These are phyloP conservation scores for Geranium brycei DNA, from an alignment of 345 rosid species.

Conservation along the genomic window DNA sequence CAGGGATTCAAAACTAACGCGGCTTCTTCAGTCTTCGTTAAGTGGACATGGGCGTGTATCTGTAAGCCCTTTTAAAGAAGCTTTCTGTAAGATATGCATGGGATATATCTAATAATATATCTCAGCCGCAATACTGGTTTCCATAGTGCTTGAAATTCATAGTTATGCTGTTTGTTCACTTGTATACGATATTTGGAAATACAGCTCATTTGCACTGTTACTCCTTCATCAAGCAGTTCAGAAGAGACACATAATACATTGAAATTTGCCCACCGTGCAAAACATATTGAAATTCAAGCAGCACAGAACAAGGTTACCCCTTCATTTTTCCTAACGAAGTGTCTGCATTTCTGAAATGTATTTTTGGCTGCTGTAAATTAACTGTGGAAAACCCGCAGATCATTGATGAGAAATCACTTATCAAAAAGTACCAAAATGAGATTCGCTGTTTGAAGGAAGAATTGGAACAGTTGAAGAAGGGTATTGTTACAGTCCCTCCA, in stretches of 20 bases:
- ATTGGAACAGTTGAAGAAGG: conserved; percentile 78
- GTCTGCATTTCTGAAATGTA: neutral
- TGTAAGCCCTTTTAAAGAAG: conserved; percentile 36
- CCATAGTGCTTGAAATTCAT: neutral
- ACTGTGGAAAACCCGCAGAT: conserved; percentile 35
- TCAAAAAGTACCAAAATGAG: conserved; percentile 95
- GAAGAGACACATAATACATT: conserved; percentile 98
- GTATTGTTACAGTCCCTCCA: conserved; percentile 61
- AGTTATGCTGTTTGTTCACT: neutral
- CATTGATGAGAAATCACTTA: conserved; percentile 93
- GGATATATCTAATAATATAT: conserved; percentile 1
- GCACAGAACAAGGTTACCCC: conserved; percentile 70
- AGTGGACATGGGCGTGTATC: conserved; percentile 99
- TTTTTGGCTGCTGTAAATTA: neutral
- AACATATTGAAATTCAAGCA: conserved; percentile 95
- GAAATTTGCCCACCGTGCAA: conserved; percentile 98
- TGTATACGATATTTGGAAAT: conserved; percentile 11
- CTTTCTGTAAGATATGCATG: conserved; percentile 7
- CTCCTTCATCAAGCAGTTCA: conserved; percentile 88
- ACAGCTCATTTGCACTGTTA: conserved; percentile 97
- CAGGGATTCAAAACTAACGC: conserved; percentile 93
- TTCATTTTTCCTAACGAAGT: neutral
- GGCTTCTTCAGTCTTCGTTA: conserved; percentile 92
- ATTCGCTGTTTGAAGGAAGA: conserved; percentile 84
- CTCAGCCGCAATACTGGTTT: neutral